These are phyloP conservation scores for Tetradesmus obliquus DNA, from an alignment of 139 green algal genomes.

Conservation along the genomic window DNA sequence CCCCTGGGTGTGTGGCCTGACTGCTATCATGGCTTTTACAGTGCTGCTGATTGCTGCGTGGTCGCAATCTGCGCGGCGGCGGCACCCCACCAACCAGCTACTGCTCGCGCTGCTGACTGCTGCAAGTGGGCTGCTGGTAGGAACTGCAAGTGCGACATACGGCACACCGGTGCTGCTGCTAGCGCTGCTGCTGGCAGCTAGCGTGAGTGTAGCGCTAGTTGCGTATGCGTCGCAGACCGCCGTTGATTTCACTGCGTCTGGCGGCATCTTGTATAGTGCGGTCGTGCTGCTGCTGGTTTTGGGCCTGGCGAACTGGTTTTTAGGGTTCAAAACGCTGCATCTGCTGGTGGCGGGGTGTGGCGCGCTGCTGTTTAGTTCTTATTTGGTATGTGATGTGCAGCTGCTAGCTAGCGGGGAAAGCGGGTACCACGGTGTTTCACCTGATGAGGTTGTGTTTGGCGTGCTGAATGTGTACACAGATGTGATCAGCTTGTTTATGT, in stretches of 20 bases:
- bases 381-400: constrained; percentile 53
- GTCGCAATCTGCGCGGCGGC: constrained; percentile 19
- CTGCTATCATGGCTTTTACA: background rate
- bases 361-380: constrained; percentile 54
- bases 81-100: constrained; percentile 26
- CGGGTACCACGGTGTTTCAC: constrained; percentile 17
- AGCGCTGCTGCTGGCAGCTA: constrained; percentile 43
- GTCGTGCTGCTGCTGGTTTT: constrained; percentile 46
- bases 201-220: constrained; percentile 35
- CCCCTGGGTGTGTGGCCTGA: constrained; percentile 44
- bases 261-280: constrained; percentile 46
- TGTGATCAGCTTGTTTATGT: constrained; percentile 68
- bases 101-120: constrained; percentile 36
- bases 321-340: constrained; percentile 14
- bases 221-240: constrained; percentile 53
- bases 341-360: constrained; percentile 34
- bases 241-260: constrained; percentile 52
- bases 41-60: constrained; percentile 31
- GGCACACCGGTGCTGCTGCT: constrained; percentile 31
- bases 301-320: constrained; percentile 34
- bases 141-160: constrained; percentile 29
- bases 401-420: constrained; percentile 6
- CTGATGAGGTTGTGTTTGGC: constrained; percentile 63
- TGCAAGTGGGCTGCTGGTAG: constrained; percentile 35
- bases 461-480: constrained; percentile 64